Conservation (phyloP, 2,329 filamentous ascomycete genomes). For the Pseudogymnoascus sp. region DNA sequence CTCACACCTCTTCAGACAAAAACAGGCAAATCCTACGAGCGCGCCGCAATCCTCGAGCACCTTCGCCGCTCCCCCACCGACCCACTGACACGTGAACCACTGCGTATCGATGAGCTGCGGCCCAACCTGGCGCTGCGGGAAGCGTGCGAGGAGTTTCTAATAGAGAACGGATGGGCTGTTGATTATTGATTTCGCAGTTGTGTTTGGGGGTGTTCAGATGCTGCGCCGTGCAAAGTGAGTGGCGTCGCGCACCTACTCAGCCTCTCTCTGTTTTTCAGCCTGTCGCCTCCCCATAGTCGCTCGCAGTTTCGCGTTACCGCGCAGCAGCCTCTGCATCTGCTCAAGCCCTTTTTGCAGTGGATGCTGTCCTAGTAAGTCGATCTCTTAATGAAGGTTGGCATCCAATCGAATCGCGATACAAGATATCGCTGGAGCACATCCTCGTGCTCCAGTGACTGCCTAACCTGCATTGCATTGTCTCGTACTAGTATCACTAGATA, state of each 20-base stretch:
- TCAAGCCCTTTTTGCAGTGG: background rate
- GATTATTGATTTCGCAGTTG: constrained; percentile 58
- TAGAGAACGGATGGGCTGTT: constrained; percentile 83
- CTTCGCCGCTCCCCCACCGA: constrained; percentile 67
- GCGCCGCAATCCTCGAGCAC: constrained; percentile 77
- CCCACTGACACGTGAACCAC: constrained; percentile 71
- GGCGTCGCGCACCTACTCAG: background rate
- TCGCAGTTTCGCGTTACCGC: background rate
- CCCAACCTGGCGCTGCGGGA: constrained; percentile 74
- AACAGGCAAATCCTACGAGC: constrained; percentile 84
- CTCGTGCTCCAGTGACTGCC: background rate
- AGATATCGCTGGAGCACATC: background rate
- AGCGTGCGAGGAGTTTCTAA: constrained; percentile 76
- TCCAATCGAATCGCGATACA: background rate
- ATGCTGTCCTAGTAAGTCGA: background rate
- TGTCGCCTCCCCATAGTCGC: background rate
- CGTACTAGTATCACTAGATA: background rate
- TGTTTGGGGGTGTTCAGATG: background rate
- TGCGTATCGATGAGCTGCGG: constrained; percentile 60
- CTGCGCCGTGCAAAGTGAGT: too few relatives aligned
- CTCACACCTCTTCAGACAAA: constrained; percentile 47
- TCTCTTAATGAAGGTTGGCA: background rate
- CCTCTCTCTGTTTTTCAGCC: background rate
- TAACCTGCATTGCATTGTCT: background rate
- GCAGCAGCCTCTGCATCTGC: background rate